phyloP scores from a whole-genome alignment of 2,329 filamentous ascomycete genomes.

The Botrytis cinerea region DNA sequence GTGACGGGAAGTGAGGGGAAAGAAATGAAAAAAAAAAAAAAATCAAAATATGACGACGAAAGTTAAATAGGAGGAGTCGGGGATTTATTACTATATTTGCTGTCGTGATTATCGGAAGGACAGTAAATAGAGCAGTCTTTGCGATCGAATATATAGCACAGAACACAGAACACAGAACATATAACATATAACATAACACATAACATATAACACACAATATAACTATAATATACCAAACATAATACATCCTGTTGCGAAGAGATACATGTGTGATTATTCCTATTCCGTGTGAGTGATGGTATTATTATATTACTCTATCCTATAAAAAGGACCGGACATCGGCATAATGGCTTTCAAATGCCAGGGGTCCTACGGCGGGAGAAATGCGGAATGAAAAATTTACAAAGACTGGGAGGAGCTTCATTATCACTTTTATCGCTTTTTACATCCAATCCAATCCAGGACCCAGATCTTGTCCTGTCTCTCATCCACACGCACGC shows the following conservation, averaged over 20 bases:
- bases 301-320: not conserved
- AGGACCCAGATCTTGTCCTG: not conserved
- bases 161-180: no score
- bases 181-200: no score
- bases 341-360: not conserved
- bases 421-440: not conserved
- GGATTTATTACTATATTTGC: no score
- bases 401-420: not conserved
- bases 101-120: no score
- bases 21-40: not conserved
- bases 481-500: not conserved
- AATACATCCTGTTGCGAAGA: no score
- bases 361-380: not conserved
- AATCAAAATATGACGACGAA: not conserved
- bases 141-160: no score
- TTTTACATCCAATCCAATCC: not conserved
- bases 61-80: no score
- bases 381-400: constrained; percentile 11
- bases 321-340: not conserved
- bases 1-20: not conserved
- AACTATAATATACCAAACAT: no score
- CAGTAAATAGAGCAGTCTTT: no score
- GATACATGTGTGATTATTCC: no score
- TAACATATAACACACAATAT: no score
- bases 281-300: no score